Base-by-base conservation (phyloP, 2,329 filamentous ascomycete genomes). In the Aschersonia sp. region DNA sequence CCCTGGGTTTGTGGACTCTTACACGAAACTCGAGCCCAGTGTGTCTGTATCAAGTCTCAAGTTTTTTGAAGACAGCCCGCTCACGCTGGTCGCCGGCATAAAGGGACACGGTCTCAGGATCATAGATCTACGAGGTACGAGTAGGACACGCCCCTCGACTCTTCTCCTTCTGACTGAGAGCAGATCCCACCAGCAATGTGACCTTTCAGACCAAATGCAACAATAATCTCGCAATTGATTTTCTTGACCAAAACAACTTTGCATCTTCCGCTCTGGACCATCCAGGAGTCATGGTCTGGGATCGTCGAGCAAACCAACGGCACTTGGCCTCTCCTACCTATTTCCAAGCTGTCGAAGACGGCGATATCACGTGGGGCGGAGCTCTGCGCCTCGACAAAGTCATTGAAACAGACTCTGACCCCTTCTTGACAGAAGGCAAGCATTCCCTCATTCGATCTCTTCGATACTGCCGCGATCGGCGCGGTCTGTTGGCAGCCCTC, bases 21-120 rank as follows among this genome's bases (percentile, higher is more conserved):
- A 76, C 58, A 64, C 79, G 60, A 69, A 77, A 22, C 63, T 81
- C 4, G 79, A 83, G 57, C 72, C 75, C 4, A 79, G 77, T 46
- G 82, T 87, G 41, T 81, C 84, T n/a, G 81, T 92, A 30, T 86
- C 83, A 1, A 89, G 84, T 57, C 79, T 89, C 55, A 81, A 84
- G 56, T 94, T 90, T 68, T 89, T 90, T 50, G 76, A 84, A 49
- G 77, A 84, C 53, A 83, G 81, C 52, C 84, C 86, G 7, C 77
- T 87, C 52, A 84, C 82, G 29, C 67, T 92, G 9, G 77, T 89
- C 31, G 81, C 82, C 31, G 85, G 84, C 1, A 83, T 89, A 45
- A 85, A 85, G 54, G 77, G 83, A 42, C 78, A 85, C 53, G 84
- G 81, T 39, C 73, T 92, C 43, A 73, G 84, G 12, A 76, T 90